Percentiles rank a stretch among this genome's conserved stretches.
Evolutionary conservation across 2,329 filamentous ascomycete species (phyloP).

Genomic region (Pyricularia sp.): DNA sequence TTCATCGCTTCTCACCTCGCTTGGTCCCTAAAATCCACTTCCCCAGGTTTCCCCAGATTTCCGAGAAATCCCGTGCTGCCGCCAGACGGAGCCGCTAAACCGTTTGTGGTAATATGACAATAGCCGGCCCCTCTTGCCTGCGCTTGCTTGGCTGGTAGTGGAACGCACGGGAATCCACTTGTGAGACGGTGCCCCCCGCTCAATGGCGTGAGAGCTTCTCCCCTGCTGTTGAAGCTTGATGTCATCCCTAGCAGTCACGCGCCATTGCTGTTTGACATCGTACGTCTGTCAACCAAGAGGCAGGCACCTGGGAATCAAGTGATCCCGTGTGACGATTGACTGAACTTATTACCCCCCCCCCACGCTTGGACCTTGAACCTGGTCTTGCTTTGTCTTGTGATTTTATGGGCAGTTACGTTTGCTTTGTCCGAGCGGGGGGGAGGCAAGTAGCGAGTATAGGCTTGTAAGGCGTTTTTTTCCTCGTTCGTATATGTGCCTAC

Average conservation of each 20-base stretch:
- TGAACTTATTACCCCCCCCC: neutral
- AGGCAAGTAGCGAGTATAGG: neutral
- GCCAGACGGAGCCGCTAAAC: neutral
- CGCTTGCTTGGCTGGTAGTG: neutral
- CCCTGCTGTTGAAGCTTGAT: neutral
- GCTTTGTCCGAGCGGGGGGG: neutral
- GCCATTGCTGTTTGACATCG: neutral
- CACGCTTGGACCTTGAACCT: neutral
- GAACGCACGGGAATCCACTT: neutral
- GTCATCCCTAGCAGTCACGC: neutral
- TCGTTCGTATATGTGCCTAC: neutral
- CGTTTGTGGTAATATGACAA: neutral
- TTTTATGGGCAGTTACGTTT: neutral
- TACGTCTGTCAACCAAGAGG: neutral
- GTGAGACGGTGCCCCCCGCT: neutral
- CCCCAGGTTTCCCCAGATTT: conserved; percentile 2
- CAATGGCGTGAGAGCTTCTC: conserved; percentile 1
- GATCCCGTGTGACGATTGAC: neutral
- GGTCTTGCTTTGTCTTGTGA: neutral
- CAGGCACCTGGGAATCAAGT: neutral
- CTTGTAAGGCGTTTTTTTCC: neutral
- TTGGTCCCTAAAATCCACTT: neutral
- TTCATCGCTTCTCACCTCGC: neutral
- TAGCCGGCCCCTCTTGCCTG: neutral
- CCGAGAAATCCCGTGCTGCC: neutral